phyloP scores from a whole-genome alignment of 2,329 filamentous ascomycete species.

The Aspergillus oerlinghausenensis region DNA sequence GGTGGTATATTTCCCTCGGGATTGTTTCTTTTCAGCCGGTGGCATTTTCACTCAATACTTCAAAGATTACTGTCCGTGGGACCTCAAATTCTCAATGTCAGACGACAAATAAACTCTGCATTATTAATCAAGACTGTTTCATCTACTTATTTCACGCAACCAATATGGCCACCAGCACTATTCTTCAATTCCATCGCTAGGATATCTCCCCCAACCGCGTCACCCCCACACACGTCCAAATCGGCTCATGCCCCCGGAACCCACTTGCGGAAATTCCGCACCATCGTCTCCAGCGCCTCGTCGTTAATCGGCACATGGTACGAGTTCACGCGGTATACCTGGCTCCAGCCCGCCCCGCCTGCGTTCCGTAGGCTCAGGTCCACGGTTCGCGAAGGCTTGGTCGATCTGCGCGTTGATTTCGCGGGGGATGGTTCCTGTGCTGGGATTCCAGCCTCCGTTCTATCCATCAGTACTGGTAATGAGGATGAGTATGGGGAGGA shows the following conservation, averaged over 20 bases:
- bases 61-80: too few species aligned
- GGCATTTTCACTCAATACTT: too few species aligned
- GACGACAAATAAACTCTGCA: too few species aligned
- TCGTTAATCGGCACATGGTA: constrained; percentile 45
- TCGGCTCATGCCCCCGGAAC: constrained; percentile 51
- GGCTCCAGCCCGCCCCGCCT: constrained; percentile 46
- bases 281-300: constrained; percentile 38
- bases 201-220: constrained; percentile 36
- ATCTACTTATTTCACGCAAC: too few species aligned
- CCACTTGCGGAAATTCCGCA: constrained; percentile 47
- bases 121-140: too few species aligned
- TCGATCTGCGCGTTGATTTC: constrained; percentile 47
- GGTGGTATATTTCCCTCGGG: constrained; percentile 21
- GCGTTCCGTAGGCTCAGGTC: constrained; percentile 49
- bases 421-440: constrained; percentile 18
- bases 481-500: neutral
- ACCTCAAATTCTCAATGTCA: too few species aligned
- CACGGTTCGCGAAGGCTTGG: constrained; percentile 53
- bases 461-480: neutral
- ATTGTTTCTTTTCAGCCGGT: too few species aligned
- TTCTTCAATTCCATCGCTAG: too few species aligned
- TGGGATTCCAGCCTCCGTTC: constrained; percentile 33
- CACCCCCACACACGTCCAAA: constrained; percentile 54
- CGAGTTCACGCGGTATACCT: constrained; percentile 49
- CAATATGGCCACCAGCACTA: too few species aligned